phyloP scores from a whole-genome alignment of 768 basidiomycete species.

The Rhizopogon vulgaris region DNA sequence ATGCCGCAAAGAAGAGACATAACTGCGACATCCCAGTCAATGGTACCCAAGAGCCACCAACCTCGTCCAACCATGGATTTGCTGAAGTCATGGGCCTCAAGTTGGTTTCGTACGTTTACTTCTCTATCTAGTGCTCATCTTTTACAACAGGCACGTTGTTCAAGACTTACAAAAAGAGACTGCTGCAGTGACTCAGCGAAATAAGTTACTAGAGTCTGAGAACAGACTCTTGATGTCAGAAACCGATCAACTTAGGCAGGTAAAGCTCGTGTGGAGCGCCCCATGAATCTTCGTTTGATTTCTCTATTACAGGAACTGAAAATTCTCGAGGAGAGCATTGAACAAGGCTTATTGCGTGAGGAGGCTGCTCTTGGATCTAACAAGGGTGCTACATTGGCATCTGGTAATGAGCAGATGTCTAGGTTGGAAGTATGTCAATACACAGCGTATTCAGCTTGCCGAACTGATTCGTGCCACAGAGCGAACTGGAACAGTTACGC shows the following conservation, averaged over 20 bases:
- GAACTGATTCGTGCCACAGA: slow-evolving; percentile 26
- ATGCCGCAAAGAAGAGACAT: slow-evolving; percentile 48
- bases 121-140: neutral
- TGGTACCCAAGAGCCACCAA: slow-evolving; percentile 25
- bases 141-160: slow-evolving; percentile 63
- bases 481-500: slow-evolving; percentile 62
- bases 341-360: slow-evolving; percentile 49
- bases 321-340: slow-evolving; percentile 69
- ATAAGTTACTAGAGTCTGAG: slow-evolving; percentile 70
- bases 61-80: slow-evolving; percentile 45
- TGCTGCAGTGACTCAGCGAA: slow-evolving; percentile 49
- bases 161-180: slow-evolving; percentile 86
- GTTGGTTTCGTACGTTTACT: slow-evolving; percentile 29
- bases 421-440: slow-evolving; percentile 45
- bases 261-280: slow-evolving; percentile 14
- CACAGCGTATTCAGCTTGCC: neutral
- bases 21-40: slow-evolving; percentile 52
- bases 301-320: slow-evolving; percentile 53
- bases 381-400: slow-evolving; percentile 10
- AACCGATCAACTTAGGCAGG: slow-evolving; percentile 67
- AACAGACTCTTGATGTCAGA: slow-evolving; percentile 58
- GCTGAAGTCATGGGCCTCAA: slow-evolving; percentile 80
- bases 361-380: slow-evolving; percentile 33
- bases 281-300: neutral
- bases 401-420: slow-evolving; percentile 35